Base-by-base conservation (phyloP, 371 early-diverging fungal species). In the Actinomortierella wolfii region DNA sequence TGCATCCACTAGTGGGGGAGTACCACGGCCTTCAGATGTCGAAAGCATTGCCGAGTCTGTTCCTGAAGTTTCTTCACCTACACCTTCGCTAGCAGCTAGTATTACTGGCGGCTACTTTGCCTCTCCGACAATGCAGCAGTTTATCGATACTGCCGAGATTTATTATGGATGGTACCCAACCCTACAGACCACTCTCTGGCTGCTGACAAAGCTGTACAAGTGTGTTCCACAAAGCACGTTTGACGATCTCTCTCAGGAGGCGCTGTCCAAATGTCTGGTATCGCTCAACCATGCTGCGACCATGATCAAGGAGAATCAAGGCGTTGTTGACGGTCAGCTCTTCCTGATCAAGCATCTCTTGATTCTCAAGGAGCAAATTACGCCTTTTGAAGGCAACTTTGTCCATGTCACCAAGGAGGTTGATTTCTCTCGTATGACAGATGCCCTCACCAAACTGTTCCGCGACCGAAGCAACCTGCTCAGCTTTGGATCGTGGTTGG, bases 231-330 rank as follows among this genome's bases (percentile, higher is more conserved):
- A 81, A 8, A 54, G 85, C 14, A 88, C 91, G 3, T 94, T 94
- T 68, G 92, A 92, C 54, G 94, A 92, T 70, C 64, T 94, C 17
- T 88, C 93, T 3, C 91, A 94, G 59, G 93, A 94, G 55, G 92
- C 87, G 6, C 87, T 94, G 13, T 84, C 87, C 20, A 67, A 87
- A 20, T 94, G 94, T 60, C 80, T 82, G 9, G 70, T 80, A 29
- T 85, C 89, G 1, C 68, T 94, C 14, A 73, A 61, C 51, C 51
- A 70, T 28, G 57, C 56, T 18, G 52, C 67, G 15, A 40, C 56
- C 5, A 58, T 44, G 13, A 67, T 64, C 39, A 63, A 71, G n/a
- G 59, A 64, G 2, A 55, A 59, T 25, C 59, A 86, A 73, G 84
- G 86, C 56, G 81, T 76, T 25, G 64, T 89, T 9, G 94, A 94